A percentile compares a stretch with the other conserved stretches of the same genome.
These are phyloP conservation scores for Cyclocybe cylindracea DNA, from an alignment of 768 basidiomycete genomes.

Conservation along the genomic window DNA sequence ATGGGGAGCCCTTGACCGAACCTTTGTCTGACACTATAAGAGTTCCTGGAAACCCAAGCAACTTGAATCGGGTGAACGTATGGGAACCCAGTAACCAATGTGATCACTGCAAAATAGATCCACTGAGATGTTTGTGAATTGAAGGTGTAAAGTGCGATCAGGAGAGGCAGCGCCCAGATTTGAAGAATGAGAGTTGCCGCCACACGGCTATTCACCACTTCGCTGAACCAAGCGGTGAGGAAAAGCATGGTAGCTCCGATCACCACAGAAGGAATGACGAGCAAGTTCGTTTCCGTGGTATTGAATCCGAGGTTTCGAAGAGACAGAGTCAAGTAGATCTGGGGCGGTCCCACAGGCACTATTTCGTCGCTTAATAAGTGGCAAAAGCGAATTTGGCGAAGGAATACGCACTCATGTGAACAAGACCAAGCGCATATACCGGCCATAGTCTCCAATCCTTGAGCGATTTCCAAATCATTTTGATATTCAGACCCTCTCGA, in stretches of 20 bases:
- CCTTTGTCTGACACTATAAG: constrained; percentile 43
- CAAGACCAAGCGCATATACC: constrained; percentile 55
- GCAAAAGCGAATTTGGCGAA: background rate
- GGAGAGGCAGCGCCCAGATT: constrained; percentile 61
- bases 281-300: too few relatives aligned
- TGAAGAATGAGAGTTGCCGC: constrained; percentile 50
- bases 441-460: constrained; percentile 70
- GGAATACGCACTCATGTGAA: constrained; percentile 47
- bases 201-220: constrained; percentile 55
- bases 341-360: too few relatives aligned
- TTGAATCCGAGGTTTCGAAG: too few relatives aligned
- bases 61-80: constrained; percentile 47
- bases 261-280: too few relatives aligned
- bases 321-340: too few relatives aligned
- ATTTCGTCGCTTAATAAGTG: too few relatives aligned
- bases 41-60: constrained; percentile 59
- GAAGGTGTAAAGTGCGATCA: constrained; percentile 57
- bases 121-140: constrained; percentile 47
- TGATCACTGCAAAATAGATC: constrained; percentile 53
- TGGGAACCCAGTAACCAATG: constrained; percentile 55
- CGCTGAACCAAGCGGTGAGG: constrained; percentile 49
- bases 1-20: too few relatives aligned
- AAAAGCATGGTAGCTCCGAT: constrained; percentile 50
- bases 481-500: constrained; percentile 55
- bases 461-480: constrained; percentile 51